A percentile compares a stretch with the other conserved stretches of the same genome.
phyloP scores from a whole-genome alignment of 345 rosid genomes.

The Gossypium herbaceum region DNA sequence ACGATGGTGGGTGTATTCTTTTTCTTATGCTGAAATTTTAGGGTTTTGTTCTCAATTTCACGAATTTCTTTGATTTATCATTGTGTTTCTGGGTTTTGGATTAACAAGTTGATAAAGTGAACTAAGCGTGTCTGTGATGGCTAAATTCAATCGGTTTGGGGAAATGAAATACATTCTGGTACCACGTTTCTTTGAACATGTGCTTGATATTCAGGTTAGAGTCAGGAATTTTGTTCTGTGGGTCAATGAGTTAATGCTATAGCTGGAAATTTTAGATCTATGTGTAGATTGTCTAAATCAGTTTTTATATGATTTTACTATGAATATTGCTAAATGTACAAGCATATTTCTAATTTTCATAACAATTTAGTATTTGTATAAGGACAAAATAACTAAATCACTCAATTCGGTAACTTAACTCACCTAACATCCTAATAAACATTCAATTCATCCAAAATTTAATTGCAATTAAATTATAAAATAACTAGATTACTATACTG shows the following conservation, averaged over 20 bases:
- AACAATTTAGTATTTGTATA: not conserved
- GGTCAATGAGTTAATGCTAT: not conserved
- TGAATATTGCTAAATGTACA: not conserved
- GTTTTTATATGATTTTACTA: not conserved
- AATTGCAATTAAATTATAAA: not conserved
- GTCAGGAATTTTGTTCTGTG: not conserved
- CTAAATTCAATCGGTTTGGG: slow-evolving; percentile 13
- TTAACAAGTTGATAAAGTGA: slow-evolving; percentile 4
- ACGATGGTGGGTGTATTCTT: slow-evolving; percentile 4
- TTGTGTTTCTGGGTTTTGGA: not conserved
- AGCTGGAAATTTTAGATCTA: not conserved
- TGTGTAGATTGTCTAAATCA: not conserved
- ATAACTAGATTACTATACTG: not conserved
- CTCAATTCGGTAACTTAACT: not conserved
- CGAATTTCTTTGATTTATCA: not conserved
- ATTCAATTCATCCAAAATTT: not conserved
- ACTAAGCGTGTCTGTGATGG: slow-evolving; percentile 7
- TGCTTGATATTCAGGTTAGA: not conserved
- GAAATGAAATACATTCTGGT: slow-evolving; percentile 1
- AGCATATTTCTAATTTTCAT: not conserved
- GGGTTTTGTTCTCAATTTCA: slow-evolving; percentile 11
- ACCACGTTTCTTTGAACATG: not conserved
- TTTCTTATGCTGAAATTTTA: slow-evolving; percentile 11
- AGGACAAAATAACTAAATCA: not conserved
- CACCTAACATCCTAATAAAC: not conserved